Evolutionary conservation across 1,284 basidiomycete species (phyloP), one percentile per base, ranked within the genome.

Genomic region (Puccinia hordei): DNA sequence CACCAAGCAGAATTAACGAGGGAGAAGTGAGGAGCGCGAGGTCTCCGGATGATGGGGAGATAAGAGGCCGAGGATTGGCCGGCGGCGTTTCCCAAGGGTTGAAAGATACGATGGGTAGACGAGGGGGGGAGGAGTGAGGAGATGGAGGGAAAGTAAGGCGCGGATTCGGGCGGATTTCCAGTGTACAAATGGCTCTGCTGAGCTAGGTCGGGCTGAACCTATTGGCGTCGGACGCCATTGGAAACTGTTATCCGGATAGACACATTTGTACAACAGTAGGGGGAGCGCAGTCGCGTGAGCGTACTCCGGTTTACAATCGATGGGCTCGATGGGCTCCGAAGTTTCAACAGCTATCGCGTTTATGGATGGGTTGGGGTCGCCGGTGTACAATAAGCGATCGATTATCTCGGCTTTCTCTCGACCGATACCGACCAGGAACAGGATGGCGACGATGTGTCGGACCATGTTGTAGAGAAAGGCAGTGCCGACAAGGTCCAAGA

Each of bases 391-490:
- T 27, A 99, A 87, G 15, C 91, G 88, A 22, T 90, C 88, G 24
- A 98, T 87, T 77, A 97, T 87, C 4, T 87, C 87, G 0, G 93
- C 92, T 0, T 87, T 84, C 85, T 99, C 97, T 55, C 95, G 88
- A 0, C 91, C 89, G 0, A 92, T 87, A 5, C 96, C 96, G 73
- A 98, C 90, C 75, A 98, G 90, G 86, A 99, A 93, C 19, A 99
- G 88, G 68, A 97, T 86, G 1, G 93, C 93, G 89, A 98, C 92
- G 86, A 98, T 98, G 85, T 98, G 94, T 59, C 96, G 90, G 15
- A 99, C 97, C 88, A 98, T 96, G 86, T 99, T 94, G 87, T 97
- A 99, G 59, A 99, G 87, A 85, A 98, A 98, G 0, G 95, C 95
- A 0, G 89, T 92, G 0, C 95, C 95, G 59, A 92, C 87, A 51